Evolutionary conservation across 2,329 filamentous ascomycete species (phyloP), one percentile per base, ranked within the genome.

Genomic region (Fusarium caatingaense): DNA sequence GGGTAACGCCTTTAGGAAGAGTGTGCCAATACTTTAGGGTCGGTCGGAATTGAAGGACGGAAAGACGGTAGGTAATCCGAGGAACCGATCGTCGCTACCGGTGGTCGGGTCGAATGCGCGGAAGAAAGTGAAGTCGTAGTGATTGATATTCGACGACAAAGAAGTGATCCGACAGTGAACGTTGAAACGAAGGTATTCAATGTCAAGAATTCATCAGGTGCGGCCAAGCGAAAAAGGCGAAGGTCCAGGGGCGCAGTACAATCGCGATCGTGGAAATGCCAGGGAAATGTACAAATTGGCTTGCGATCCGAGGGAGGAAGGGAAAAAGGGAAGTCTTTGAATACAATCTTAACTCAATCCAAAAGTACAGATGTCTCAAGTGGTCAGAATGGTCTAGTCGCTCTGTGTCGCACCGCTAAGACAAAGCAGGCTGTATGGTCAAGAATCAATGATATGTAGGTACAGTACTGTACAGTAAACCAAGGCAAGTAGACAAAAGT

Each of bases 161-260:
- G 62, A 56, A 30, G 48, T 54, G 56, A 32, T 66, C 55, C 50
- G 50, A 55, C 46, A 64, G 50, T 48, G 5, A 61, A 57, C 28
- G 53, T 54, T 60, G 56, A 73, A 74, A 73, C 66, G 72, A 74
- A 56, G 15, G 53, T 44, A 49, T 49, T 56, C 48, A 32, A 59
- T 59, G 72, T 74, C 68, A 74, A 73, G 70, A 70, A 66, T 45
- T 66, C 70, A 74, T 73, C 58, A 60, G 68, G 64, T 56, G 61
- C 40, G 21, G 53, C 55, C 27, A 64, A 49, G 42, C 40, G 34
- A 66, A 65, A 49, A 61, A 50, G 50, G 37, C 61, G 53, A 65
- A 53, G 55, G 47, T 46, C 40, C 51, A 64, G 71, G 63, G 60
- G 67, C 60, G 64, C 66, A 62, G 56, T 56, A 46, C 41, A 60